Base-by-base conservation (phyloP, 805 yeast species). In the Tetrapisispora fleetii region DNA sequence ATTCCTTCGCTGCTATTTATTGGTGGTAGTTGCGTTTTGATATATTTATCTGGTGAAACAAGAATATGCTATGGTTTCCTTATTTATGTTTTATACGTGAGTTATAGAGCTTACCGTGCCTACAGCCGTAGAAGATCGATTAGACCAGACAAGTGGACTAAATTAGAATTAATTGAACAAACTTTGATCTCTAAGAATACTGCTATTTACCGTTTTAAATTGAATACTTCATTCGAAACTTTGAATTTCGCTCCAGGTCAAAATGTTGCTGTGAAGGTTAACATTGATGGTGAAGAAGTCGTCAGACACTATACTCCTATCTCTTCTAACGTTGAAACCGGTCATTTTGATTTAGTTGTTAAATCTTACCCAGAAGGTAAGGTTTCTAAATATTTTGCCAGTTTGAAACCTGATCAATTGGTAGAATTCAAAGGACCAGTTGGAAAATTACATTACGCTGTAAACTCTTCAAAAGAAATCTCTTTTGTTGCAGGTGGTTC, bases 401-500 rank as follows among this genome's bases (percentile, higher is more conserved):
- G 72, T 52, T 71, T 85, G 57, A 70, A 67, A 46, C 78, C 78
- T 41, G 91, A 89, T 35, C 80, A 80, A 62, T 72, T 75, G 19
- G 85, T 84, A 18, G 76, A 77, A 52, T 84, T 85, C 59, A 78
- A 80, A 63, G 95, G 95, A 1, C 89, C 93, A 17, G 84, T 84
- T 45, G 93, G 95, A 16, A 75, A 81, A 62, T 78, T 85, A 65
- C 64, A 77, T 33, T 83, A 82, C 62, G 58, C 54, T n/a, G 56
- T 70, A 14, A 83, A 83, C 60, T 75, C 78, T 70, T 82, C 80
- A 38, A 75, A 75, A 52, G 77, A 80, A 51, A 72, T 85, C 49
- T 80, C 81, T 18, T 73, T 85, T 69, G 72, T 85, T 56, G 91
- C 90, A 8, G 95, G 93, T 55, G 95, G 95, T 18, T 79, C 91